phyloP scores from a whole-genome alignment of 371 early-diverging fungal genomes.

The Apophysomyces variabilis region DNA sequence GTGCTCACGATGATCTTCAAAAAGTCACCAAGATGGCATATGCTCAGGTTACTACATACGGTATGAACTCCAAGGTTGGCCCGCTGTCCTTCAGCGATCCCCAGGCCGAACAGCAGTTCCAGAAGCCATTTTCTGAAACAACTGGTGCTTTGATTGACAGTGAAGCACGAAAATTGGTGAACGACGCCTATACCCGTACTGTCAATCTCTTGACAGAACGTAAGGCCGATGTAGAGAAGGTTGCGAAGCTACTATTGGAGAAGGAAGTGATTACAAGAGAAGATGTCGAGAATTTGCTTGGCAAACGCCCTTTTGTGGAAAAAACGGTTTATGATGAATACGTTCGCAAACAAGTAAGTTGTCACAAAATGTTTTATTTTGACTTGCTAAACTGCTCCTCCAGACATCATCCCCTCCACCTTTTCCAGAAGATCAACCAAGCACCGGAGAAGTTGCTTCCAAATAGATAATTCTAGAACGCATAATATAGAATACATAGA shows the following conservation, averaged over 20 bases:
- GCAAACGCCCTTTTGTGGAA: slow-evolving; percentile 86
- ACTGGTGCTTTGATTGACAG: slow-evolving; percentile 95
- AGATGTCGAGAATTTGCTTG: slow-evolving; percentile 92
- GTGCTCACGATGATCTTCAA: slow-evolving; percentile 93
- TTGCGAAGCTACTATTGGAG: slow-evolving; percentile 89
- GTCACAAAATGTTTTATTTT: neutral
- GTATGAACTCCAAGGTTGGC: slow-evolving; percentile 93
- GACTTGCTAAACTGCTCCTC: neutral
- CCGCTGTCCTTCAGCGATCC: slow-evolving; percentile 84
- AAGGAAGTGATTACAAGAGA: slow-evolving; percentile 96
- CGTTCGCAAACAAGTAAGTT: slow-evolving; percentile 47
- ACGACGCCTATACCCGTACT: slow-evolving; percentile 84
- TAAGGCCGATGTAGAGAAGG: slow-evolving; percentile 88
- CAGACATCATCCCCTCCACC: slow-evolving; percentile 43
- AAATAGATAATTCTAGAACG: slow-evolving; percentile 9
- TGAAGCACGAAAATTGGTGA: slow-evolving; percentile 87
- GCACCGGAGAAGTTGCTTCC: slow-evolving; percentile 19
- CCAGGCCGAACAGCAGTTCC: slow-evolving; percentile 77
- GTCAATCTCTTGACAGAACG: slow-evolving; percentile 79
- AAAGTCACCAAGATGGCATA: slow-evolving; percentile 98
- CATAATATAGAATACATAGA: too few species aligned
- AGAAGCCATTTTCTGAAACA: slow-evolving; percentile 96
- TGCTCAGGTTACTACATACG: slow-evolving; percentile 91
- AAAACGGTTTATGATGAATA: slow-evolving; percentile 75
- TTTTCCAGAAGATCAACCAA: slow-evolving; percentile 42